Evolutionary conservation across 163 green algal species (phyloP).

Genomic region (Scenedesmus sp.): DNA sequence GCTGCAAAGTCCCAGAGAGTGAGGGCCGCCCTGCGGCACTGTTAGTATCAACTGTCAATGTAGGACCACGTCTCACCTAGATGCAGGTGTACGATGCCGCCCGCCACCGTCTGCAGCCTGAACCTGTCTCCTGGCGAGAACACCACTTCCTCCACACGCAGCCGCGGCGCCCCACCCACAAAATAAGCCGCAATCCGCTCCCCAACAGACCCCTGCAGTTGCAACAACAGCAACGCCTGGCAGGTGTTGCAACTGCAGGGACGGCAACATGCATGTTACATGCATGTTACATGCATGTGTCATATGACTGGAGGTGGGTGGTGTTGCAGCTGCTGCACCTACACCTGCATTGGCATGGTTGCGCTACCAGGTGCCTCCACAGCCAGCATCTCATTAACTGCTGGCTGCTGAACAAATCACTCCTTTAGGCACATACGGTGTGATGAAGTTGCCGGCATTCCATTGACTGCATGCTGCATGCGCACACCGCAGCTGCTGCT

Average conservation of each 20-base stretch:
- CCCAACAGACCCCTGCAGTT: slow-evolving; percentile 63
- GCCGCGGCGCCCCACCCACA: slow-evolving; percentile 75
- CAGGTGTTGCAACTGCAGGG: neutral
- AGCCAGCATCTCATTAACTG: too few relatives aligned
- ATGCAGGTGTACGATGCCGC: slow-evolving; percentile 79
- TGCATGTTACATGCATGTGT: too few relatives aligned
- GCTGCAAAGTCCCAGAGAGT: neutral
- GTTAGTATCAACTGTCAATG: neutral
- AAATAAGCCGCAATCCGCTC: slow-evolving; percentile 80
- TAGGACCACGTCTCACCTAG: slow-evolving; percentile 55
- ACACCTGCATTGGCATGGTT: too few relatives aligned
- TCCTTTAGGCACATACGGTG: too few relatives aligned
- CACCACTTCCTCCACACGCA: slow-evolving; percentile 82
- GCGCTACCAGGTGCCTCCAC: too few relatives aligned
- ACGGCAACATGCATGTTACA: too few relatives aligned
- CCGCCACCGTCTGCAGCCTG: slow-evolving; percentile 76
- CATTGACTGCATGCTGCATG: neutral
- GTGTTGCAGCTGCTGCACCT: too few relatives aligned
- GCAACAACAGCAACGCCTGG: slow-evolving; percentile 8
- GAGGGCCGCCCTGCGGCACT: too few relatives aligned
- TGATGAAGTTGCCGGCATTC: too few relatives aligned
- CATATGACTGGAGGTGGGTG: too few relatives aligned
- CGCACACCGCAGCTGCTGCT: neutral
- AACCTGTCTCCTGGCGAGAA: slow-evolving; percentile 83
- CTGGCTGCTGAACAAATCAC: too few relatives aligned